Conservation (phyloP, 2,329 filamentous ascomycete genomes). For the Stagonosporopsis rhizophila region DNA sequence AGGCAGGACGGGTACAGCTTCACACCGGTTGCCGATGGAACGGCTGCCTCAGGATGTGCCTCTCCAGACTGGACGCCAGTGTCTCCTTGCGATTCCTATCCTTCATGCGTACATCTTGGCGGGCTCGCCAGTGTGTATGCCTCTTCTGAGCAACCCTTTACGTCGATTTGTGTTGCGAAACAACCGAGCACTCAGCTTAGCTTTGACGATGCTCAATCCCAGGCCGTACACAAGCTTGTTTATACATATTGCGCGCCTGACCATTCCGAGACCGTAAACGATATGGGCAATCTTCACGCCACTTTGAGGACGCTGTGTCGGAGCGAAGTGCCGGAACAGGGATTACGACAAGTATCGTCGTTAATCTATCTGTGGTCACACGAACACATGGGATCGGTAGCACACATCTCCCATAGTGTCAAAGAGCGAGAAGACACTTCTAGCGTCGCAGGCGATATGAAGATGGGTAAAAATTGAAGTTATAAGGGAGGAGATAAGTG, state of each 20-base stretch:
- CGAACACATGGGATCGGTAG: neutral
- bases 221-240: neutral
- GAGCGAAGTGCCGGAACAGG: neutral
- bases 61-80: neutral
- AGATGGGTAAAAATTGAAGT: neutral
- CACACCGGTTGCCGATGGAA: neutral
- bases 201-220: neutral
- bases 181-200: neutral
- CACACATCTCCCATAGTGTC: neutral
- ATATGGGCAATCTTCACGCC: neutral
- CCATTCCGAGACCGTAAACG: neutral
- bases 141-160: neutral
- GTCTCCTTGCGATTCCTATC: no score
- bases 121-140: no score
- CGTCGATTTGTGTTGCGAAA: neutral
- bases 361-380: slow-evolving; percentile 13
- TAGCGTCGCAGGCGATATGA: neutral
- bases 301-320: neutral
- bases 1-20: neutral
- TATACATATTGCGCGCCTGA: neutral
- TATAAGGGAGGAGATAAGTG: slow-evolving; percentile 6
- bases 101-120: no score
- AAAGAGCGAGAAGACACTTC: neutral
- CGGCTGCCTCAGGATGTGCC: neutral
- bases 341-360: neutral